Percentiles rank a stretch among this genome's conserved stretches.
These are phyloP conservation scores for Cladosporium sp. DNA, from an alignment of 2,329 filamentous ascomycete species.

Conservation along the genomic window DNA sequence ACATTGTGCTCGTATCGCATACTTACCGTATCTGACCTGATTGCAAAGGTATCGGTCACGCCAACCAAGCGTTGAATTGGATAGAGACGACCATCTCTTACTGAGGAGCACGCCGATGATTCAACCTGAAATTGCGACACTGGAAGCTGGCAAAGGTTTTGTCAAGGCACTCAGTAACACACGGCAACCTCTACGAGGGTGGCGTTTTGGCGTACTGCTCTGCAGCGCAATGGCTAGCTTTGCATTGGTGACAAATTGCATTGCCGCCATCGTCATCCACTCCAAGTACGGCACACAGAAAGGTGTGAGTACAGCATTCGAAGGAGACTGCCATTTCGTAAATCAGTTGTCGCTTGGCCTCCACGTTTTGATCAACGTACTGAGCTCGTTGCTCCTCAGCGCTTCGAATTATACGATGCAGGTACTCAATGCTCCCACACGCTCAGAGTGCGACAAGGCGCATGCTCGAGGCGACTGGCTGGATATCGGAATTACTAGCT, in stretches of 20 bases:
- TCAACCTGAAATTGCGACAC: not conserved
- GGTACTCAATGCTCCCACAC: conserved; percentile 46
- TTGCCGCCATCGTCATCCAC: not conserved
- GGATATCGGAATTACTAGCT: conserved; percentile 43
- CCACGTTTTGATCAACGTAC: conserved; percentile 47
- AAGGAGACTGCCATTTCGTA: conserved; percentile 23
- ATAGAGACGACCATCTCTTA: not conserved
- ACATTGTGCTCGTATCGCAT: not conserved
- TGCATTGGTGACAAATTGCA: not conserved
- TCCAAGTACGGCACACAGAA: not conserved
- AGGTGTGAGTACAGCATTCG: conserved; percentile 18
- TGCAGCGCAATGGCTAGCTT: not conserved
- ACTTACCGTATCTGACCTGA: not conserved
- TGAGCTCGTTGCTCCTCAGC: conserved; percentile 43
- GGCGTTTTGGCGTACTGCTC: not conserved
- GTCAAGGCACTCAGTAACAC: not conserved
- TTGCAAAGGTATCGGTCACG: not conserved
- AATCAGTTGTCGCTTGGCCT: conserved; percentile 18
- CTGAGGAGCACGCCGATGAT: not conserved
- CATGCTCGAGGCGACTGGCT: conserved; percentile 41
- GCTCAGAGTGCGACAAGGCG: conserved; percentile 46
- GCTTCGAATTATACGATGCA: conserved; percentile 53
- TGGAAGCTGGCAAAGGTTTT: not conserved
- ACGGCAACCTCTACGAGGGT: not conserved
- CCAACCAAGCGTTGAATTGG: not conserved